A percentile compares a stretch with the other conserved stretches of the same genome.
Evolutionary conservation across 768 basidiomycete genomes (phyloP).

Genomic region (Artomyces pyxidatus): DNA sequence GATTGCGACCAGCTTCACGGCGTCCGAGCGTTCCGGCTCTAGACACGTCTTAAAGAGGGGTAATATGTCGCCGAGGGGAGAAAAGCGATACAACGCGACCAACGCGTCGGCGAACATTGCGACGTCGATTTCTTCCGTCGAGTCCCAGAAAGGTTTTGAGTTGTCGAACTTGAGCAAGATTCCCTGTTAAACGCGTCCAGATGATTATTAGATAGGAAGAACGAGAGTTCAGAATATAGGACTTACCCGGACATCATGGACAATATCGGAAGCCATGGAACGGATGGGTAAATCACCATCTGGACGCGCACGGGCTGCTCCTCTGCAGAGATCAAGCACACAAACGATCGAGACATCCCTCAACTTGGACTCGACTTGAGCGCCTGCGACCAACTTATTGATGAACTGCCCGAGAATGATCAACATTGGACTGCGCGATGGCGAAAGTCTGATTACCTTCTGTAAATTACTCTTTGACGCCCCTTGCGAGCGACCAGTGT

Average conservation of each 20-base stretch:
- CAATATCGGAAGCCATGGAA: slow-evolving; percentile 61
- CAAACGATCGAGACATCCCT: slow-evolving; percentile 65
- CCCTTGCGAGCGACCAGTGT: slow-evolving; percentile 8
- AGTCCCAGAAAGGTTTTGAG: slow-evolving; percentile 59
- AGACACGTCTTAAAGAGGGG: slow-evolving; percentile 57
- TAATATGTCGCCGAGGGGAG: slow-evolving; percentile 53
- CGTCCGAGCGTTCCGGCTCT: slow-evolving; percentile 72
- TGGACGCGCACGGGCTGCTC: slow-evolving; percentile 42
- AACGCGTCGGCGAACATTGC: slow-evolving; percentile 69
- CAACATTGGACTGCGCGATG: slow-evolving; percentile 18
- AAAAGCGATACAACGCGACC: slow-evolving; percentile 62
- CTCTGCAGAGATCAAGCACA: slow-evolving; percentile 70
- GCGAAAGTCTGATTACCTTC: slow-evolving; percentile 4
- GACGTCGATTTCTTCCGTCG: slow-evolving; percentile 64
- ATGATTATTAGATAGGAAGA: slow-evolving; percentile 18
- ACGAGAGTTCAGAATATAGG: not conserved
- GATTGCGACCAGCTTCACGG: slow-evolving; percentile 70
- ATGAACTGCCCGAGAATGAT: slow-evolving; percentile 38
- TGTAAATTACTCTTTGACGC: slow-evolving; percentile 15
- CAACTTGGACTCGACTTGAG: slow-evolving; percentile 40
- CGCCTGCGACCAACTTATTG: slow-evolving; percentile 47
- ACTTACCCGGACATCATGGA: slow-evolving; percentile 71
- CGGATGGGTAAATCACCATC: slow-evolving; percentile 51
- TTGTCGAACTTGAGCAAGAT: slow-evolving; percentile 26
- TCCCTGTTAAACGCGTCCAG: slow-evolving; percentile 11